Base-by-base conservation (phyloP, 2,329 filamentous ascomycete species). In the Calonectria leucothoes region DNA sequence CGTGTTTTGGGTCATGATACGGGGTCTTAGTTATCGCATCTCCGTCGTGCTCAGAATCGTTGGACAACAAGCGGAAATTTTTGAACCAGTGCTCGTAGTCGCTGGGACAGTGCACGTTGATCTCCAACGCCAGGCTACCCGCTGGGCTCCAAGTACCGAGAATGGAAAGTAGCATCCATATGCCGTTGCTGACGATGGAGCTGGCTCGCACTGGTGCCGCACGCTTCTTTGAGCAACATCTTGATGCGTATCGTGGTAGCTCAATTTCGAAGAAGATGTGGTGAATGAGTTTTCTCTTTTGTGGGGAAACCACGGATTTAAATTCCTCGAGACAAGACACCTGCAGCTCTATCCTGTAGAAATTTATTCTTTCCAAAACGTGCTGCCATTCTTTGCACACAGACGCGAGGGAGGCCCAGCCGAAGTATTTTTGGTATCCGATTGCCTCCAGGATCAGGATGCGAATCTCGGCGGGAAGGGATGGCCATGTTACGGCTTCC, bases 371-470 rank as follows among this genome's bases (percentile, higher is more conserved):
- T 72, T 83, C 81, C 29, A 85, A 66, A 70, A 80, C 66, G 55
- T 63, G 10, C 71, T 82, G 82, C 83, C 82, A 85, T 80, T 84
- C 83, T 77, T 68, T 83, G 77, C 81, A 84, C 11, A 84, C 81
- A 57, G 82, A 80, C 27, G 83, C 81, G 67, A 79, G 74, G 65
- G 79, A 82, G 72, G 80, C 78, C 82, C 81, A 84, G 68, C 82
- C 80, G 39, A 73, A 74, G 73, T 80, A 45, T 75, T 81, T 84
- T 51, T 82, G 77, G 48, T 66, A 27, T 72, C 77, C 29, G 66
- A 83, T 77, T 71, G 35, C 48, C 55, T 76, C 72, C 64, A 84
- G 72, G 69, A 85, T 83, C 72, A 82, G 69, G 69, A 78, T 69
- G 57, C 82, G 81, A 76, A 85, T 80, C 72, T 85, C 83, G 27